These are phyloP conservation scores for Auriscalpium microsporum DNA, from an alignment of 768 basidiomycete genomes.

Conservation along the genomic window DNA sequence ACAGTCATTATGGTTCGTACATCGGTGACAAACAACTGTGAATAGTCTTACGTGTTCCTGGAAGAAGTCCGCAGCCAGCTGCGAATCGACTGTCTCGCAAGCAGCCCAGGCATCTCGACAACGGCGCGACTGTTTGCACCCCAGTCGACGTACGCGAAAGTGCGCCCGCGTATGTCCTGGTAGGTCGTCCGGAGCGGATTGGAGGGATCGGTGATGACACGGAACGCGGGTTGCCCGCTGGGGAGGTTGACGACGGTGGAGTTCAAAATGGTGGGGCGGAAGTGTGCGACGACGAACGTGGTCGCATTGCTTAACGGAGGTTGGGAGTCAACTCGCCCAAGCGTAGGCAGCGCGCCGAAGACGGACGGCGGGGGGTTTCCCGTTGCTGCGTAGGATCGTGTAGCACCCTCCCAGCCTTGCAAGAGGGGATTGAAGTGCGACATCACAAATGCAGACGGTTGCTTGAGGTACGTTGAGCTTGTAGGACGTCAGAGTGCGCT, in stretches of 20 bases:
- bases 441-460: constrained; percentile 1
- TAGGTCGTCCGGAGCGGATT: constrained; percentile 6
- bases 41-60: constrained; percentile 8
- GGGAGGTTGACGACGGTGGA: constrained; percentile 11
- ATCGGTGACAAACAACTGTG: background rate
- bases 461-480: background rate
- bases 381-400: background rate
- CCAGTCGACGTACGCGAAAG: constrained; percentile 13
- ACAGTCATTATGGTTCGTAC: background rate
- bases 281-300: constrained; percentile 7
- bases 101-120: constrained; percentile 14
- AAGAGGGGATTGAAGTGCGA: constrained; percentile 15
- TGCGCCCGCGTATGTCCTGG: constrained; percentile 9
- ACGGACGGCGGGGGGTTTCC: constrained; percentile 5
- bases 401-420: constrained; percentile 12
- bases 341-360: constrained; percentile 13
- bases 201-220: constrained; percentile 10
- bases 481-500: background rate
- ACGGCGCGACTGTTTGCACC: background rate
- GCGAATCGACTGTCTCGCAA: constrained; percentile 5
- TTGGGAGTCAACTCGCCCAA: background rate
- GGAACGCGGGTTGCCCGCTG: constrained; percentile 2
- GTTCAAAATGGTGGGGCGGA: constrained; percentile 14
- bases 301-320: constrained; percentile 1
- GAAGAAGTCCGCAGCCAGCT: constrained; percentile 11